Evolutionary conservation across 2,329 filamentous ascomycete species (phyloP).

Genomic region (Grosmannia clavigera): DNA sequence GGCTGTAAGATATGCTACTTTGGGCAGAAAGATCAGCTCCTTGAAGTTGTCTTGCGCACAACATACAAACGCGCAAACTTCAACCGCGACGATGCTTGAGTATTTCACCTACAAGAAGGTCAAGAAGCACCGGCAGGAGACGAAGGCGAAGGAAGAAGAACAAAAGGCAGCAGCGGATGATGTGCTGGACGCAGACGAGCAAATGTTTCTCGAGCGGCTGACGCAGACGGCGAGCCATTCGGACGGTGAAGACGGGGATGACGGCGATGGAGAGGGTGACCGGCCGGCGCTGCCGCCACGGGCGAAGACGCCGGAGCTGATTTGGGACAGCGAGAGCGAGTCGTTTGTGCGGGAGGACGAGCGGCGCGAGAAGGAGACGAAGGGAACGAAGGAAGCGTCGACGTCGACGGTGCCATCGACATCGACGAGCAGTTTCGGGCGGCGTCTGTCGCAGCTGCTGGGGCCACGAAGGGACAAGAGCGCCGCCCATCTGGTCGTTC

Average conservation of each 20-base stretch:
- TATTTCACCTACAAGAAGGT: constrained; percentile 50
- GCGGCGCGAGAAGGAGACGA: constrained; percentile 17
- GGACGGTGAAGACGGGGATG: constrained; percentile 15
- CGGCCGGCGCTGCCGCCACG: constrained; percentile 44
- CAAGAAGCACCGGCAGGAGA: constrained; percentile 43
- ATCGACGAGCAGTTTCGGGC: constrained; percentile 1
- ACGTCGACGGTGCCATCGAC: constrained; percentile 19
- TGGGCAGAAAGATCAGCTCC: too few relatives aligned
- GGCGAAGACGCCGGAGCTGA: constrained; percentile 36
- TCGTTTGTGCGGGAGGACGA: constrained; percentile 18
- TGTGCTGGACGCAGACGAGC: constrained; percentile 43
- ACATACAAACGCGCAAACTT: neutral
- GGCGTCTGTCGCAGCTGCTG: constrained; percentile 8
- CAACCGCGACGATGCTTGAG: constrained; percentile 38
- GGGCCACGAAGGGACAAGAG: constrained; percentile 8
- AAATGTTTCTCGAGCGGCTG: constrained; percentile 44
- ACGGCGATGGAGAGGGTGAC: constrained; percentile 29
- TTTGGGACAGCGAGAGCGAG: constrained; percentile 32
- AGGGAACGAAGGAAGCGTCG: constrained; percentile 12
- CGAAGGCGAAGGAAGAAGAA: constrained; percentile 21
- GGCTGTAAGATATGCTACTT: neutral
- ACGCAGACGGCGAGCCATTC: constrained; percentile 17
- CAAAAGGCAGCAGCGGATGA: constrained; percentile 8
- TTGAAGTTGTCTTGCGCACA: neutral
- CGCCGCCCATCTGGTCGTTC: constrained; percentile 24